Percentiles rank a stretch among this genome's conserved stretches.
These are phyloP conservation scores for Zygoascus hellenicus DNA, from an alignment of 1,139 yeast genomes.

Conservation along the genomic window DNA sequence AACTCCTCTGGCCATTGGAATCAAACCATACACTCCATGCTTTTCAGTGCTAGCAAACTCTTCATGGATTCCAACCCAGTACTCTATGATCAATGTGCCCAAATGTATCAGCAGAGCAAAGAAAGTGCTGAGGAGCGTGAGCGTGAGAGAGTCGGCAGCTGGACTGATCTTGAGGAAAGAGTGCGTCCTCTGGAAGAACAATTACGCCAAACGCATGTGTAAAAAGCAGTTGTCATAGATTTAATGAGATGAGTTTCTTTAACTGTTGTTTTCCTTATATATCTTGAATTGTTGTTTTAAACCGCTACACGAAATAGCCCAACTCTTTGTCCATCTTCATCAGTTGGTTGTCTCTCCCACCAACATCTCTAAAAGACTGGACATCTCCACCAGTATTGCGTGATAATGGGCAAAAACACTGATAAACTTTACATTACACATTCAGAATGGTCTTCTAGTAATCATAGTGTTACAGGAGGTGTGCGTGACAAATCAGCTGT, in stretches of 20 bases:
- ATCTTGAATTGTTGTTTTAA: too few species aligned
- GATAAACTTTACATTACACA: constrained; percentile 37
- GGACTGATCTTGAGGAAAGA: constrained; percentile 42
- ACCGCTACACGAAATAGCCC: too few species aligned
- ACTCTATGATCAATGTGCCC: constrained; percentile 85
- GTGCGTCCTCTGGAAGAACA: constrained; percentile 10
- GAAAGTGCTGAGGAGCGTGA: constrained; percentile 62
- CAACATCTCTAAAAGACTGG: too few species aligned
- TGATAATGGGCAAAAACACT: constrained; percentile 36
- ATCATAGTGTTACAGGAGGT: constrained; percentile 28
- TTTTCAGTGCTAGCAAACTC: constrained; percentile 83
- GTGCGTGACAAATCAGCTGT: constrained; percentile 16
- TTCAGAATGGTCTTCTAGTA: constrained; percentile 33
- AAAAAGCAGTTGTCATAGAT: too few species aligned
- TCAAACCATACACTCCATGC: constrained; percentile 84
- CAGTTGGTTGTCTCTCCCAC: too few species aligned
- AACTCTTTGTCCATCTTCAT: too few species aligned
- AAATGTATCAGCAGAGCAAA: constrained; percentile 70
- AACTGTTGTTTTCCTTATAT: too few species aligned
- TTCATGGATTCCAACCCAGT: constrained; percentile 93
- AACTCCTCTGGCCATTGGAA: constrained; percentile 71
- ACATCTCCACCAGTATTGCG: too few species aligned
- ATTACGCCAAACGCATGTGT: constrained; percentile 6
- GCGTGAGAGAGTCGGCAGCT: constrained; percentile 56
- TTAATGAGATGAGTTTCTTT: too few species aligned